Evolutionary conservation across 345 rosid species (phyloP).

Genomic region (Gossypium mustelinum): DNA sequence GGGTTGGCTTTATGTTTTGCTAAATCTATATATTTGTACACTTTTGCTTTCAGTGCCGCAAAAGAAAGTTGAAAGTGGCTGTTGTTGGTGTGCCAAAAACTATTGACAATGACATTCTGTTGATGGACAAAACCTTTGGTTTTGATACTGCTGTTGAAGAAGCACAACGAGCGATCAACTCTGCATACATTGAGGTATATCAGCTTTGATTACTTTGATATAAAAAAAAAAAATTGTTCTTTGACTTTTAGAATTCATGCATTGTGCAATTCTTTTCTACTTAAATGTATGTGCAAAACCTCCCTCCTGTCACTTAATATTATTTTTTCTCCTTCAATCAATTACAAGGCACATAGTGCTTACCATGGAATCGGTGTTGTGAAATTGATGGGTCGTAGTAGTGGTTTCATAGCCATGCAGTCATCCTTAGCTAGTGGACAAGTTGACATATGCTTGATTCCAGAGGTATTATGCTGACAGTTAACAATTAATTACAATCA

Average conservation of each 20-base stretch:
- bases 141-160: constrained; percentile 99
- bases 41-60: constrained; percentile 55
- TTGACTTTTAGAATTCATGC: constrained; percentile 2
- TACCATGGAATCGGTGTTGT: constrained; percentile 92
- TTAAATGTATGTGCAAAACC: neutral
- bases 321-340: constrained; percentile 4
- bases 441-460: constrained; percentile 93
- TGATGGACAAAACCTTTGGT: constrained; percentile 98
- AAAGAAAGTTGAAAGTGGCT: constrained; percentile 68
- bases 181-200: constrained; percentile 93
- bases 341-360: constrained; percentile 83
- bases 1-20: neutral
- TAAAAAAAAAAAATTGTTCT: neutral
- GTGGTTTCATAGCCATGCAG: constrained; percentile 98
- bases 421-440: constrained; percentile 97
- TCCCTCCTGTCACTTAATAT: constrained; percentile 10
- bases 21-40: neutral
- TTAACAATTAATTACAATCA: neutral
- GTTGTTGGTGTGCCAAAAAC: constrained; percentile 99
- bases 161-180: constrained; percentile 95
- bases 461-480: constrained; percentile 58
- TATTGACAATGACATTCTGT: constrained; percentile 88
- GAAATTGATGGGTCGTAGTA: constrained; percentile 97
- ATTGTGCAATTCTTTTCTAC: constrained; percentile 6
- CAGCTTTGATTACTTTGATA: constrained; percentile 4